Base-by-base conservation (phyloP, 2,329 filamentous ascomycete genomes). In the Diaporthe nobilis region DNA sequence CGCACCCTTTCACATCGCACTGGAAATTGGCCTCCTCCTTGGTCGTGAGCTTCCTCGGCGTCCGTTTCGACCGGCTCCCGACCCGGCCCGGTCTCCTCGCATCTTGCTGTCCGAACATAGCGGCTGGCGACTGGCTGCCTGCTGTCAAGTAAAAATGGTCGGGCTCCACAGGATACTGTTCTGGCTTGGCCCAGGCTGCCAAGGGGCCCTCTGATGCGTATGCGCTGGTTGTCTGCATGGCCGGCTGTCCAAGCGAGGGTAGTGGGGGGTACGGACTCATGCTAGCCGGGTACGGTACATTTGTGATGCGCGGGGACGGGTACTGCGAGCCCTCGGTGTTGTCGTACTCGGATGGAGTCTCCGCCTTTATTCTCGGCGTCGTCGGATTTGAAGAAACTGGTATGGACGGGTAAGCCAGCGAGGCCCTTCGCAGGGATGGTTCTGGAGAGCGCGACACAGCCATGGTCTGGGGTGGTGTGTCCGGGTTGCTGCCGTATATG, bases 1-100 rank as follows among this genome's bases (percentile, higher is more conserved):
- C 92, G 81, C 95, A 98, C 2, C 92, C 88, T 75, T 92, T 88
- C 49, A 92, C 86, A 73, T 88, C 86, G 81, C 95, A 98, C 77
- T 90, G 88, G 83, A 91, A 93, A 79, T 92, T 94, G 73, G 93
- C 93, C 79, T 94, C 92, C 78, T 93, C 92, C 75, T 89, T 90
- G 25, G 92, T 92, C 2, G 91, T 93, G 79, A 89, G 87, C 79
- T 88, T 89, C 58, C 90, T 87, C 25, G 86, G 84, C 17, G 83
- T 81, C 78, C 84, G 82, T 78, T 81, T 84, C 22, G 81, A 82
- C 76, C 80, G 82, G 49, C 78, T 78, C 74, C 81, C 78, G 49
- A 81, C 31, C 13, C 53, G 79, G 76, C 82, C 81, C 67, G 81
- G 79, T 73, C 79, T 78, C 68, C 78, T 73, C 39, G 73, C 47